Evolutionary conservation across 2,329 filamentous ascomycete species (phyloP).

Genomic region (Calonectria pseudoturangicola): DNA sequence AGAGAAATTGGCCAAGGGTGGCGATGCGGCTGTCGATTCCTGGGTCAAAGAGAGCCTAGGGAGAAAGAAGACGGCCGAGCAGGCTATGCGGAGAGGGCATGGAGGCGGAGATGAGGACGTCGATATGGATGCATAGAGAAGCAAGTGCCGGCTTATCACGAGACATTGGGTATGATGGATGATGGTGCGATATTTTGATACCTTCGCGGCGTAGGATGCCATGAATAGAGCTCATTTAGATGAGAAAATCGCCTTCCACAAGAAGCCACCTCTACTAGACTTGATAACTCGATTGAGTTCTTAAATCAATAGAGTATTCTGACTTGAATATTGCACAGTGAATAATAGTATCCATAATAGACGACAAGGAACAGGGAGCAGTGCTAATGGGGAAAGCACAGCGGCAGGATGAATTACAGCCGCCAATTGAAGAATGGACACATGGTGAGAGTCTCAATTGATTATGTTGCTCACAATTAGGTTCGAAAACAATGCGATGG

Average conservation of each 20-base stretch:
- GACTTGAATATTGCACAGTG: neutral
- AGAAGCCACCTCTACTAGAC: neutral
- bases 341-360: no score
- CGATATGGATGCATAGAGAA: slow-evolving; percentile 62
- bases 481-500: no score
- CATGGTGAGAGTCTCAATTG: no score
- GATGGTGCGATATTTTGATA: slow-evolving; percentile 34
- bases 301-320: no score
- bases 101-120: slow-evolving; percentile 61
- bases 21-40: slow-evolving; percentile 78
- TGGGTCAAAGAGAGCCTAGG: slow-evolving; percentile 83
- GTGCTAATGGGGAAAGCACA: no score
- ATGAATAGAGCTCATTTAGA: slow-evolving; percentile 13
- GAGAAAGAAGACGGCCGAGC: slow-evolving; percentile 68
- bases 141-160: slow-evolving; percentile 27
- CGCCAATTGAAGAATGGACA: no score
- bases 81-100: slow-evolving; percentile 55
- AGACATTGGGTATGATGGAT: slow-evolving; percentile 30
- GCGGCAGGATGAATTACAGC: no score
- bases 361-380: no score
- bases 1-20: slow-evolving; percentile 80
- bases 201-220: slow-evolving; percentile 15
- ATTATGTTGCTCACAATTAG: no score
- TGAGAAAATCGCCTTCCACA: neutral
- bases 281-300: no score